phyloP scores from a whole-genome alignment of 2,329 filamentous ascomycete genomes.

The Hymenoscyphus albidus region DNA sequence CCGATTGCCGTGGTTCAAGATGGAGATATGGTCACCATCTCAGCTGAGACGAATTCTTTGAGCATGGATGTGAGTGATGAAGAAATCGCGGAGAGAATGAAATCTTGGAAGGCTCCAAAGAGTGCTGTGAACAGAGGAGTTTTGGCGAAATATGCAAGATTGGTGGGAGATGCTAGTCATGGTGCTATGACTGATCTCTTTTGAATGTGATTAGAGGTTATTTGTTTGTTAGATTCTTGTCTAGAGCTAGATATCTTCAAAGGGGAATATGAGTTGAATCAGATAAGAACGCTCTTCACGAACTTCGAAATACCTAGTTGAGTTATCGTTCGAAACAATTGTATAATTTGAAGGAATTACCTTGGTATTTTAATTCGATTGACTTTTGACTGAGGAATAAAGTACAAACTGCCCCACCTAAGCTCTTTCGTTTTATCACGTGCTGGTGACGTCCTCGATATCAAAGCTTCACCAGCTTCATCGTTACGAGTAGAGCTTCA shows the following conservation, averaged over 20 bases:
- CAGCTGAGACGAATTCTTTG: constrained; percentile 70
- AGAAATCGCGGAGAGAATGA: constrained; percentile 62
- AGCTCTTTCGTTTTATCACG: not conserved
- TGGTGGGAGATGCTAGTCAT: constrained; percentile 89
- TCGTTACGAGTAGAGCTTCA: not conserved
- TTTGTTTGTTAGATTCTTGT: not conserved
- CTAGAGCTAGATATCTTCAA: not conserved
- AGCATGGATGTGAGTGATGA: constrained; percentile 64
- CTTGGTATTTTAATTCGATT: too few species aligned
- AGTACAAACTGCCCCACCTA: too few species aligned
- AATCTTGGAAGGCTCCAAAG: constrained; percentile 66
- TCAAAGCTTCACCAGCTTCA: not conserved
- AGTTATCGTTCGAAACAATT: too few species aligned
- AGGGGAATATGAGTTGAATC: not conserved
- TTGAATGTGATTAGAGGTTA: constrained; percentile 28
- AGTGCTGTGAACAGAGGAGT: constrained; percentile 75
- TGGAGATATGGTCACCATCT: constrained; percentile 82
- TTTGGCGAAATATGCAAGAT: constrained; percentile 80
- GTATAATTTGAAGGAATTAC: too few species aligned
- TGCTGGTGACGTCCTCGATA: not conserved
- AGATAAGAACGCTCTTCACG: too few species aligned
- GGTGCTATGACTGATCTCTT: constrained; percentile 85
- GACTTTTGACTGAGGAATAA: too few species aligned
- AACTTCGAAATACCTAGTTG: too few species aligned
- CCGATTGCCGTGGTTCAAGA: constrained; percentile 79